Conservation (phyloP, 2,329 filamentous ascomycete genomes). For the Fusarium goolgardi region DNA sequence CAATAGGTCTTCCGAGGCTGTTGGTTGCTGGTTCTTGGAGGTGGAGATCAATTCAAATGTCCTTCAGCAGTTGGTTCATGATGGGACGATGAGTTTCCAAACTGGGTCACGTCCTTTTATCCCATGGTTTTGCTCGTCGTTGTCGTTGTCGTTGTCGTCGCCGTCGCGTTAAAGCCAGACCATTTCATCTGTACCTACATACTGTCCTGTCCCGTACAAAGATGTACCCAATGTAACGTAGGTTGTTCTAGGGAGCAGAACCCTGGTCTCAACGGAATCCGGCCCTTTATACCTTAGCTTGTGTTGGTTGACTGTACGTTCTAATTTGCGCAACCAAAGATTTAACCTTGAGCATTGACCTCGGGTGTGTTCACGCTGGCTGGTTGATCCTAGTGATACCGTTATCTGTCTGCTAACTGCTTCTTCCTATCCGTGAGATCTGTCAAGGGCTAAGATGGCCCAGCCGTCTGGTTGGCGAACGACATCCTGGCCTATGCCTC, state of each 20-base stretch:
- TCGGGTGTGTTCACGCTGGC: slow-evolving; percentile 4
- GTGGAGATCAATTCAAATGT: slow-evolving; percentile 26
- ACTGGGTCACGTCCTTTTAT: slow-evolving; percentile 6
- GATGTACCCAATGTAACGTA: neutral
- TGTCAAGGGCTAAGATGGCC: slow-evolving; percentile 45
- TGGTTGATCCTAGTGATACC: slow-evolving; percentile 24
- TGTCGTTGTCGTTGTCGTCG: too few species aligned
- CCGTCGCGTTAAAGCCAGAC: slow-evolving; percentile 6
- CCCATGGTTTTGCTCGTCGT: slow-evolving; percentile 4
- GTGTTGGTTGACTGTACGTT: slow-evolving; percentile 19
- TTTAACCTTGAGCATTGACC: slow-evolving; percentile 13
- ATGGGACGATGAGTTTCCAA: slow-evolving; percentile 34
- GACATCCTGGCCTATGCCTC: slow-evolving; percentile 43
- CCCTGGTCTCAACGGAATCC: slow-evolving; percentile 33
- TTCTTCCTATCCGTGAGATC: slow-evolving; percentile 42
- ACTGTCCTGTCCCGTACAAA: neutral
- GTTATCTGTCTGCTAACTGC: slow-evolving; percentile 37
- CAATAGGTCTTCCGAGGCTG: slow-evolving; percentile 27
- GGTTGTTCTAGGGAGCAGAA: slow-evolving; percentile 6
- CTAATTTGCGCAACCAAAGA: slow-evolving; percentile 29
- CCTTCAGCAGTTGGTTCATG: neutral
- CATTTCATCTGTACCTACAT: slow-evolving; percentile 6
- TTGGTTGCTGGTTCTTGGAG: slow-evolving; percentile 36
- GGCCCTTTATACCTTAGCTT: slow-evolving; percentile 41
- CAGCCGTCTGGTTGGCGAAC: slow-evolving; percentile 46